Percentiles rank a stretch among this genome's conserved stretches.
phyloP scores from a whole-genome alignment of 2,329 filamentous ascomycete genomes.

The Clarireedia sp. region DNA sequence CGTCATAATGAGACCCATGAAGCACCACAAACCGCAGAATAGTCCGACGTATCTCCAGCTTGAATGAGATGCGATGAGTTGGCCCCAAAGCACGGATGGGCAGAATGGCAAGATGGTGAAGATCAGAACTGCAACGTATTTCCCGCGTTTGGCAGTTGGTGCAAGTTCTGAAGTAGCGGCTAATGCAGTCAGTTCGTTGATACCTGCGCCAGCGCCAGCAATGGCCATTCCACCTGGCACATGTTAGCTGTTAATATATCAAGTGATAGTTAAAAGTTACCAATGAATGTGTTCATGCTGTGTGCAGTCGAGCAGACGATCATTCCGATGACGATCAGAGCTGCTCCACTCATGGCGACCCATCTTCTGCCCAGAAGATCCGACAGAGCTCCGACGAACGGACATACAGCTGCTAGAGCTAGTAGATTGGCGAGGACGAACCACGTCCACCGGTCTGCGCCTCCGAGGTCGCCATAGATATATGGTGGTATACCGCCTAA shows the following conservation, averaged over 20 bases:
- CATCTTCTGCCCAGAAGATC: constrained; percentile 55
- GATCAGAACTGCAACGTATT: constrained; percentile 51
- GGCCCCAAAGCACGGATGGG: constrained; percentile 51
- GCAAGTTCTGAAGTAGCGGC: constrained; percentile 62
- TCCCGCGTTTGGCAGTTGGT: constrained; percentile 53
- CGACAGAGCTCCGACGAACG: constrained; percentile 58
- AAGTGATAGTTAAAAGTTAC: constrained; percentile 28
- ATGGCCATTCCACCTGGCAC: constrained; percentile 40
- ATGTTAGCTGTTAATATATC: background rate
- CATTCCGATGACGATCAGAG: constrained; percentile 49
- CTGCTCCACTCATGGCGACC: constrained; percentile 47
- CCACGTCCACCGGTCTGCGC: constrained; percentile 34
- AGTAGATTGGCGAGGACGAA: constrained; percentile 42
- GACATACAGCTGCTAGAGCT: constrained; percentile 48
- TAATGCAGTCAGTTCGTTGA: constrained; percentile 60
- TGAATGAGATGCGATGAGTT: constrained; percentile 42
- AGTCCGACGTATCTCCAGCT: constrained; percentile 48
- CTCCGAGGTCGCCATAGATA: constrained; percentile 52
- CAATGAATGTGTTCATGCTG: constrained; percentile 54
- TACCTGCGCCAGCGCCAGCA: constrained; percentile 56
- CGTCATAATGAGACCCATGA: constrained; percentile 43
- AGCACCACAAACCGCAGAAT: constrained; percentile 44
- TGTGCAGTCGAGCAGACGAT: constrained; percentile 50
- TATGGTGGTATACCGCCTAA: constrained; percentile 40
- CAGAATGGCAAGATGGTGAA: constrained; percentile 55